A percentile compares a stretch with the other conserved stretches of the same genome.
Conservation (phyloP, 164 flowering plant species). For the Santalum album region DNA sequence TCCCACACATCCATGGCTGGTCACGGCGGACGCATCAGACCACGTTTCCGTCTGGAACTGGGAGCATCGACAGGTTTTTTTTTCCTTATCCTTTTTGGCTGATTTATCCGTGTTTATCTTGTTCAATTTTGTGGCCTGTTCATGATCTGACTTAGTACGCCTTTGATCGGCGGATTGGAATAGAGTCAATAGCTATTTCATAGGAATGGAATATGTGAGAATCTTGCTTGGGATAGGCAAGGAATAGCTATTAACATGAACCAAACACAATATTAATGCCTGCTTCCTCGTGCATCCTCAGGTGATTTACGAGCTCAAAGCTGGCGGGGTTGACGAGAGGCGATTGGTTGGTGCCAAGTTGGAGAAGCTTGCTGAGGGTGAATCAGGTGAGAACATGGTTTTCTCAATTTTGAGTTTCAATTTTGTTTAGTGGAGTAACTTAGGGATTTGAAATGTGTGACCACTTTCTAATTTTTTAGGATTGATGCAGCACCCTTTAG, state of each 20-base stretch:
- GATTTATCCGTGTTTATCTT: not conserved
- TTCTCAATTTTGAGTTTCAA: not conserved
- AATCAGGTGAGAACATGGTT: conserved; percentile 41
- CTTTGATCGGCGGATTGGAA: too few species aligned
- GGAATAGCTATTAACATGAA: too few species aligned
- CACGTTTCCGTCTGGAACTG: conserved; percentile 98
- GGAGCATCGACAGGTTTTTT: conserved; percentile 87
- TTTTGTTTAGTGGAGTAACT: not conserved
- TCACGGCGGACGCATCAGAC: conserved; percentile 92
- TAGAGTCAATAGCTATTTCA: too few species aligned
- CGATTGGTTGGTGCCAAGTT: conserved; percentile 93
- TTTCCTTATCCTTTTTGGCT: not conserved
- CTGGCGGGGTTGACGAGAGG: conserved; percentile 94
- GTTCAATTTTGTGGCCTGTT: not conserved
- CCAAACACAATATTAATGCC: too few species aligned
- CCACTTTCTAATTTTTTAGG: too few species aligned
- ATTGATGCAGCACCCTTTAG: too few species aligned
- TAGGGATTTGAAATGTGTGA: not conserved
- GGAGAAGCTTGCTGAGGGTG: conserved; percentile 99
- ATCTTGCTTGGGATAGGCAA: too few species aligned
- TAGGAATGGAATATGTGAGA: too few species aligned
- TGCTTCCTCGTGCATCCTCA: conserved; percentile 9
- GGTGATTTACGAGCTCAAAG: conserved; percentile 94
- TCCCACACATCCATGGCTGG: conserved; percentile 99
- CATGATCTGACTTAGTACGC: too few species aligned